Evolutionary conservation across 1,139 yeast genomes (phyloP), one percentile per base, ranked within the genome.

Genomic region (Groenewaldozyma sp.): DNA sequence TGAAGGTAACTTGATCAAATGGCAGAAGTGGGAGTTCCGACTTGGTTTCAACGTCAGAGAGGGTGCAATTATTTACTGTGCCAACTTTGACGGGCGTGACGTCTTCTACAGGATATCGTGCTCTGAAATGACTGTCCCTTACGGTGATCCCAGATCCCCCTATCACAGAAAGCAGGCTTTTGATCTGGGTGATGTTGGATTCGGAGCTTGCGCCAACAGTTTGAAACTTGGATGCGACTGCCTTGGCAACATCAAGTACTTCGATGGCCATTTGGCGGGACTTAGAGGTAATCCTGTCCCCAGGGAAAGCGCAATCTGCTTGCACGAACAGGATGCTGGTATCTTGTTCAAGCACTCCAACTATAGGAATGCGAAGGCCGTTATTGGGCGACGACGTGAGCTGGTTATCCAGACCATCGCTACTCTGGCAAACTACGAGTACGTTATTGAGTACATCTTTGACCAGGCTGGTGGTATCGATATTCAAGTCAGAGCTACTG

Each of bases 21-120:
- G 95, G 95, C 94, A 82, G 66, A 91, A 84, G 39, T 84, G 94
- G 94, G 82, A 78, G 59, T 82, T 84, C 67, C 72, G 84, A 60
- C 83, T 81, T 31, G 73, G 79, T 36, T 69, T 83, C 45, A 77
- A 77, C 53, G 78, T 76, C 38, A 80, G 95, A 69, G 95, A 84
- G 66, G 95, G 95, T 50, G 72, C 82, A 53, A 93, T 80, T 32
- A 57, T 84, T 37, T 82, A 82, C 59, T 88, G 84, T 51, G 78
- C 78, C 41, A 68, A 70, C 54, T 84, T 80, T 66, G 83, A 83
- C 61, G 94, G 93, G 43, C 78, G 95, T 64, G 81, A 81, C 44
- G 67, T 78, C 34, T 78, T 83, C 61, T 82, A 84, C 71, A 74
- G 94, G 64, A 64, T 83, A 42, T 73, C 93, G 1, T 68, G 83